These are phyloP conservation scores for Phoenix dactylifera DNA, from an alignment of 176 grass and related monocot genomes.

Conservation along the genomic window DNA sequence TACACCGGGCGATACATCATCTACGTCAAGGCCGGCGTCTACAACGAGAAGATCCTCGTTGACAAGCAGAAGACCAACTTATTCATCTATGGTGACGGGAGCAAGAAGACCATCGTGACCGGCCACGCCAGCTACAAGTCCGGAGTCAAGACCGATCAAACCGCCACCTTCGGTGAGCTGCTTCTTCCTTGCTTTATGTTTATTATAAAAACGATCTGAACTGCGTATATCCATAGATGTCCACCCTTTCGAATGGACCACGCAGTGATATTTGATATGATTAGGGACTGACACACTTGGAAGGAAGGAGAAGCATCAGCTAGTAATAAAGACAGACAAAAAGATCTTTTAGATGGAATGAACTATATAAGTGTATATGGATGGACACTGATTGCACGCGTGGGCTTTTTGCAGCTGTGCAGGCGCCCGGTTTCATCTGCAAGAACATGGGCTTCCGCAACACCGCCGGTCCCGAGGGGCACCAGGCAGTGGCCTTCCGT, in stretches of 20 bases:
- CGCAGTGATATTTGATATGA: no score
- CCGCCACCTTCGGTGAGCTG: conserved; percentile 58
- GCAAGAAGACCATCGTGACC: not conserved
- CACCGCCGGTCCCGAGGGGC: conserved; percentile 68
- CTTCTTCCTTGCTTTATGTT: not conserved
- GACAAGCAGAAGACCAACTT: conserved; percentile 38
- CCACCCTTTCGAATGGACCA: no score
- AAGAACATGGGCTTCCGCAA: conserved; percentile 76
- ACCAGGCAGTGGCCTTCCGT: conserved; percentile 82
- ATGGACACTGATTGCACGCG: no score
- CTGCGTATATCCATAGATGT: no score
- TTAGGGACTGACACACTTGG: no score
- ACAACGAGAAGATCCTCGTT: conserved; percentile 65
- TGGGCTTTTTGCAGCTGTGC: conserved; percentile 28
- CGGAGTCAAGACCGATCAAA: conserved; percentile 45
- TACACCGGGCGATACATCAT: conserved; percentile 46
- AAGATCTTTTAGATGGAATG: no score
- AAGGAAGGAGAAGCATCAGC: no score
- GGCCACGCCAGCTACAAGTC: conserved; percentile 33
- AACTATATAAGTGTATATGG: no score
- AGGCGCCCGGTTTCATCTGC: conserved; percentile 65
- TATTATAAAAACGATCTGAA: no score
- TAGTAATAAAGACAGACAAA: no score
- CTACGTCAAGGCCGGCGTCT: conserved; percentile 84
- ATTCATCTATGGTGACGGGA: conserved; percentile 64